Evolutionary conservation across 2,329 filamentous ascomycete species (phyloP).

Genomic region (Alternaria brassicae): DNA sequence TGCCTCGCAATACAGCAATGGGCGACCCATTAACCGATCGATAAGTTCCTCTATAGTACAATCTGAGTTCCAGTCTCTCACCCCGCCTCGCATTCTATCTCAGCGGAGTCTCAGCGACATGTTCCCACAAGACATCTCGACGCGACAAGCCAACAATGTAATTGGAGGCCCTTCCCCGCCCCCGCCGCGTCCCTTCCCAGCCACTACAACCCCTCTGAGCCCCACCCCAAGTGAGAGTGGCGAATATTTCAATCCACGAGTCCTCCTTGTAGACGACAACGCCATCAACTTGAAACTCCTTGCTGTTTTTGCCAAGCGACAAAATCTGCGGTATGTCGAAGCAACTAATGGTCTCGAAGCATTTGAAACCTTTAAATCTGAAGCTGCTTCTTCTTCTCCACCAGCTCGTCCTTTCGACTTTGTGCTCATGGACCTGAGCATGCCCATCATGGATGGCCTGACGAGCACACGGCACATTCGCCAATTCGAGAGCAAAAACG

Average conservation of each 20-base stretch:
- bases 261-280: slow-evolving; percentile 47
- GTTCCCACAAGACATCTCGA: slow-evolving; percentile 14
- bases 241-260: slow-evolving; percentile 40
- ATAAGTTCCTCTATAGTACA: slow-evolving; percentile 18
- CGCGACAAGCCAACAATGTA: neutral
- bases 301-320: slow-evolving; percentile 52
- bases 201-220: slow-evolving; percentile 26
- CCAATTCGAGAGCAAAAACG: slow-evolving; percentile 35
- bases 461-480: slow-evolving; percentile 45
- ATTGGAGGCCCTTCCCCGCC: slow-evolving; percentile 20
- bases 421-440: slow-evolving; percentile 46
- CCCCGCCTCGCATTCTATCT: slow-evolving; percentile 16
- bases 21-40: slow-evolving; percentile 27
- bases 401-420: slow-evolving; percentile 39
- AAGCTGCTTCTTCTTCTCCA: slow-evolving; percentile 22
- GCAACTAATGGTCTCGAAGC: slow-evolving; percentile 46
- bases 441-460: slow-evolving; percentile 51
- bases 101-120: slow-evolving; percentile 38
- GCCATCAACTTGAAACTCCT: slow-evolving; percentile 46
- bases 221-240: slow-evolving; percentile 22
- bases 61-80: slow-evolving; percentile 17
- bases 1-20: slow-evolving; percentile 20
- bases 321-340: slow-evolving; percentile 36
- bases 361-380: slow-evolving; percentile 31
- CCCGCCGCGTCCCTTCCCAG: slow-evolving; percentile 21